Evolutionary conservation across 345 rosid genomes (phyloP).

Genomic region (Heritiera littoralis): DNA sequence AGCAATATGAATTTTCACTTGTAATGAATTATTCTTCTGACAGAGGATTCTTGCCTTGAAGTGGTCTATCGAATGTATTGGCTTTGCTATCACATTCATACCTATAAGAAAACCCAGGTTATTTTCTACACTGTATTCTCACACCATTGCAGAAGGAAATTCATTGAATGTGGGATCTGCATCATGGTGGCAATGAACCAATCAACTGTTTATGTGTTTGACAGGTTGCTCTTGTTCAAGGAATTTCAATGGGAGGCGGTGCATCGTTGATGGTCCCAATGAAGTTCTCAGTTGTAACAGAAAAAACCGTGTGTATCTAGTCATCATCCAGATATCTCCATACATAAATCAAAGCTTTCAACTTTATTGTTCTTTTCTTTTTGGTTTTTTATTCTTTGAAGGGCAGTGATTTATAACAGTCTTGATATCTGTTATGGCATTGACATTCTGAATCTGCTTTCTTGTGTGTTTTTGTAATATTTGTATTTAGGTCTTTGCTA

Average conservation of each 20-base stretch:
- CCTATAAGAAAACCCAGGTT: slow-evolving; percentile 84
- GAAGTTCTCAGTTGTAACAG: slow-evolving; percentile 93
- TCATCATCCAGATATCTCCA: slow-evolving; percentile 15
- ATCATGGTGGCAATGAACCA: not conserved
- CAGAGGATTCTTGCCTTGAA: slow-evolving; percentile 91
- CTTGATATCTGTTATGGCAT: slow-evolving; percentile 2
- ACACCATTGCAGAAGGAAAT: not conserved
- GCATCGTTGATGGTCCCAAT: slow-evolving; percentile 89
- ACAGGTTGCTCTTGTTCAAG: slow-evolving; percentile 85
- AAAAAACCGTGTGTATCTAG: slow-evolving; percentile 69
- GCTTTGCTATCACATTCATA: slow-evolving; percentile 90
- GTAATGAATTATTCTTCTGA: slow-evolving; percentile 20
- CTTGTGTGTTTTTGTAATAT: not conserved
- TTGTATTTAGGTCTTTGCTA: slow-evolving; percentile 65
- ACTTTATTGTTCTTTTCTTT: not conserved
- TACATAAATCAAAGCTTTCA: slow-evolving; percentile 3
- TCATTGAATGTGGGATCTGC: not conserved
- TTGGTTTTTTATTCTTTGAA: not conserved
- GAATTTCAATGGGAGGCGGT: slow-evolving; percentile 98
- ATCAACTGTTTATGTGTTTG: slow-evolving; percentile 14
- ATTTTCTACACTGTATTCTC: not conserved
- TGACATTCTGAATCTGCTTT: not conserved
- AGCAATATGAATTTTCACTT: not conserved
- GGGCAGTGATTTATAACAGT: not conserved
- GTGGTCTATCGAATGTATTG: slow-evolving; percentile 96